Base-by-base conservation (phyloP, 768 basidiomycete genomes). In the Tulasnella sp. region DNA sequence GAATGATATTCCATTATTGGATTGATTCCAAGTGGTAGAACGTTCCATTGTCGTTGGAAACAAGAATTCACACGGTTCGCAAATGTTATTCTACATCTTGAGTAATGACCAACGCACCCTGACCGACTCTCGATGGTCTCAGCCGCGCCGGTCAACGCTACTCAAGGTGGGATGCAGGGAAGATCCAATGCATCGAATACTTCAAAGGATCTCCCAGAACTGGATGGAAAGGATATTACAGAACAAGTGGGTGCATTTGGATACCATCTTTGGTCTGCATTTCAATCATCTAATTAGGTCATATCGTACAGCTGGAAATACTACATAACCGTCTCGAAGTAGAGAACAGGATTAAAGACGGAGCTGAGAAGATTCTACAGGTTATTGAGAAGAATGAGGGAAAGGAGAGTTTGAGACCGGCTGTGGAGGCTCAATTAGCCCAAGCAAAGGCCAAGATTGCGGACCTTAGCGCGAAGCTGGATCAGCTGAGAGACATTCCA, bases 331-430 rank as follows among this genome's bases (percentile, higher is more conserved):
- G 79, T 60, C 70, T 92, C 16, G 75, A 77, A 47, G 72, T 84
- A 54, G 82, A 91, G 66, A 78, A 77, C 55, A 73, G 83, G 48
- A 88, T 95, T 55, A 88, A 79, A 63, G 89, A 90, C 64, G 91
- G 91, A 9, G 91, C 91, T 0, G 88, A 92, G 69, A 90, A 84
- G 58, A 72, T 96, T 55, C 69, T 95, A 12, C 78, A 78, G 58
- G 80, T 85, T 66, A 51, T 55, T 5, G 56, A 56, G 24, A 53
- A 50, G 43, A 43, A 51, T n/a, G 37, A 53, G 33, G 53, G 54
- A 20, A 45, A 83, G 77, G 79, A 77, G 51, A 67, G 68, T n/a
- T 73, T 88, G 57, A 75, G 84, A 31, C 63, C 67, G 16, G 74
- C 83, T 67, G 83, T 91, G 22, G 75, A 84, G 63, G 73, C 76